Base-by-base conservation (phyloP, 495 filamentous ascomycete species). In the Annulohypoxylon moriforme region DNA sequence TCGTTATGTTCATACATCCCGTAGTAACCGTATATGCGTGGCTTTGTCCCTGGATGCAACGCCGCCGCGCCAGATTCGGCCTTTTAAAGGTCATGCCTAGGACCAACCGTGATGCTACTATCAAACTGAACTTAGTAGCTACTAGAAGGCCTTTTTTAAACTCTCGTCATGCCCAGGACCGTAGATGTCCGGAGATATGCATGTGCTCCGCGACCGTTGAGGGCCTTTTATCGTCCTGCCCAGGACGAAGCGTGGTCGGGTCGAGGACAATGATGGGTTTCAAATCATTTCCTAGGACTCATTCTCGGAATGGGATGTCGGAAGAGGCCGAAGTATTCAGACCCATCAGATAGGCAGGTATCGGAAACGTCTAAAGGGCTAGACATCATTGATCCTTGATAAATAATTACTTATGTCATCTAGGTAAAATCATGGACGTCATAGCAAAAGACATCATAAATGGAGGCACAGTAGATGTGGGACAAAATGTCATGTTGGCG, bases 181-280 rank as follows among this genome's bases (percentile, higher is more conserved):
- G 22, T 58, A 5, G 9, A 11, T 29, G 60, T 61, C 69, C 55
- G 31, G 60, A 60, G 46, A 34, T 11, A 2, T 60, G 18, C 24
- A 31, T 56, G 34, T 29, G 31, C 36, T 65, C 70, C 46, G 34
- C 70, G 64, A 73, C 60, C 47, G 42, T 42, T 59, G 11, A n/a
- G 18, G 68, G 70, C 65, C 70, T 73, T 73, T 73, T 73, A 65
- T 22, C 70, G 70, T 73, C 71, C 57, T 73, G 61, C 71, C 71
- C 66, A 73, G 71, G 71, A 73, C 71, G 61, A 69, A 31, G 59
- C 65, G 56, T 63, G 10, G 13, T 47, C 55, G 31, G 18, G 40
- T 5, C 3, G 40, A n/a, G 42, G 42, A 24, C 2, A 25, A 36
- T 22, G 52, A 18, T n/a, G 31, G 2, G 8, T 0, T 9, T 65